Percentiles rank a stretch among this genome's conserved stretches.
Evolutionary conservation across 495 filamentous ascomycete species (phyloP).

Genomic region (Trichoderma erinaceum): DNA sequence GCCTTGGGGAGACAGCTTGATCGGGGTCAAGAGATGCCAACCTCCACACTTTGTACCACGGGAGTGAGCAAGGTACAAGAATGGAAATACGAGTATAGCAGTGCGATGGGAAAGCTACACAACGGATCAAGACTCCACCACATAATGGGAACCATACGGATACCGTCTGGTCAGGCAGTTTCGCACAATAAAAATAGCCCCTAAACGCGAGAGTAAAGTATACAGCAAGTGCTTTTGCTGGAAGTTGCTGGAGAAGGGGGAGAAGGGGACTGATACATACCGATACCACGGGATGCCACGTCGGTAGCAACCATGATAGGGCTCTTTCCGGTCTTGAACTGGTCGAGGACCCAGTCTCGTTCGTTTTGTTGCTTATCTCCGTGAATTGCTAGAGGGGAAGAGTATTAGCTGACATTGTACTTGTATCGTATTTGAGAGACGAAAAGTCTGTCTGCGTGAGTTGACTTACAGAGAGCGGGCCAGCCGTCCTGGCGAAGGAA

Average conservation of each 20-base stretch:
- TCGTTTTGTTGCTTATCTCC: slow-evolving; percentile 99
- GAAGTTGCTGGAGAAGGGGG: slow-evolving; percentile 48
- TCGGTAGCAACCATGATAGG: slow-evolving; percentile 98
- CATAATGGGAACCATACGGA: slow-evolving; percentile 66
- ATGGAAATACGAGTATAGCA: slow-evolving; percentile 66
- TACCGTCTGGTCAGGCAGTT: slow-evolving; percentile 77
- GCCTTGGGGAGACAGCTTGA: slow-evolving; percentile 50
- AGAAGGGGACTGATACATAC: slow-evolving; percentile 75
- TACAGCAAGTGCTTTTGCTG: slow-evolving; percentile 65
- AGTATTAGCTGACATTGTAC: slow-evolving; percentile 39
- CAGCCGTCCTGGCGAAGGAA: slow-evolving; percentile 98
- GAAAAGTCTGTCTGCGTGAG: not conserved
- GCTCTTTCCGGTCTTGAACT: slow-evolving; percentile 95
- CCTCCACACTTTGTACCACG: slow-evolving; percentile 65
- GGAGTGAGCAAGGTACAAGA: slow-evolving; percentile 53
- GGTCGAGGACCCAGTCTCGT: slow-evolving; percentile 98
- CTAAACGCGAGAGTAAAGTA: slow-evolving; percentile 83
- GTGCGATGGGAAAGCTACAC: slow-evolving; percentile 57
- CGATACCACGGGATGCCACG: slow-evolving; percentile 98
- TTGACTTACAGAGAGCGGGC: slow-evolving; percentile 89
- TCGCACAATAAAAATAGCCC: slow-evolving; percentile 69
- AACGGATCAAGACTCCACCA: slow-evolving; percentile 76
- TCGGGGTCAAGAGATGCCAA: slow-evolving; percentile 61
- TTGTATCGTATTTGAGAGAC: not conserved
- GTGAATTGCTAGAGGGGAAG: slow-evolving; percentile 69